phyloP scores from a whole-genome alignment of 1,139 yeast species.

The Entelexis sorbosivorans region DNA sequence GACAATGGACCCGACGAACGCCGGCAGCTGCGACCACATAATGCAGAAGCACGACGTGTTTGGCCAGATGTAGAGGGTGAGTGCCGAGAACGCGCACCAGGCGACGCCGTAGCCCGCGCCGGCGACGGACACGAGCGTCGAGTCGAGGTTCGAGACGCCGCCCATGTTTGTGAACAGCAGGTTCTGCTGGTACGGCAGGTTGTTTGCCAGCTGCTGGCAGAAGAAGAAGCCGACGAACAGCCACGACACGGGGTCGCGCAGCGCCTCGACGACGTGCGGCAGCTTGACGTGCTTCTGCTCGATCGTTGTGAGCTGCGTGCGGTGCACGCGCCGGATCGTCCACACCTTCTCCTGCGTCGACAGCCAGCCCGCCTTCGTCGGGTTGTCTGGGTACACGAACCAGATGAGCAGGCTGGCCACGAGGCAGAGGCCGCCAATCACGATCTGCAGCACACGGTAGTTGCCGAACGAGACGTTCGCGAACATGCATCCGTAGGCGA shows the following conservation, averaged over 20 bases:
- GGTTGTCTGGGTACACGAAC: conserved; percentile 38
- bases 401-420: conserved; percentile 29
- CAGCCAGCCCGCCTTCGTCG: conserved; percentile 35
- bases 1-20: conserved; percentile 39
- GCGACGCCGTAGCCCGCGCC: conserved; percentile 38
- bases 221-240: conserved; percentile 32
- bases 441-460: conserved; percentile 37
- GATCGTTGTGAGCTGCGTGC: conserved; percentile 36
- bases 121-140: conserved; percentile 45
- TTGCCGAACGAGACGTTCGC: conserved; percentile 28
- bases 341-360: conserved; percentile 37
- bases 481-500: conserved; percentile 37
- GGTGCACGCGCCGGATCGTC: conserved; percentile 37
- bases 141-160: conserved; percentile 37
- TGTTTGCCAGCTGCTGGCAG: conserved; percentile 39
- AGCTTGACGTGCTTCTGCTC: conserved; percentile 39
- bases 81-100: conserved; percentile 31
- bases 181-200: conserved; percentile 40
- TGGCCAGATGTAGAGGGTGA: conserved; percentile 23
- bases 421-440: conserved; percentile 38
- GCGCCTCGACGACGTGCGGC: conserved; percentile 37
- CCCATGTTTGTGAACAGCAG: conserved; percentile 38
- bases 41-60: conserved; percentile 10
- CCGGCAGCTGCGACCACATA: conserved; percentile 35
- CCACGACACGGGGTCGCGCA: conserved; percentile 42